A percentile compares a stretch with the other conserved stretches of the same genome.
Evolutionary conservation across 2,329 filamentous ascomycete genomes (phyloP).

Genomic region (Curvularia verruculosa): DNA sequence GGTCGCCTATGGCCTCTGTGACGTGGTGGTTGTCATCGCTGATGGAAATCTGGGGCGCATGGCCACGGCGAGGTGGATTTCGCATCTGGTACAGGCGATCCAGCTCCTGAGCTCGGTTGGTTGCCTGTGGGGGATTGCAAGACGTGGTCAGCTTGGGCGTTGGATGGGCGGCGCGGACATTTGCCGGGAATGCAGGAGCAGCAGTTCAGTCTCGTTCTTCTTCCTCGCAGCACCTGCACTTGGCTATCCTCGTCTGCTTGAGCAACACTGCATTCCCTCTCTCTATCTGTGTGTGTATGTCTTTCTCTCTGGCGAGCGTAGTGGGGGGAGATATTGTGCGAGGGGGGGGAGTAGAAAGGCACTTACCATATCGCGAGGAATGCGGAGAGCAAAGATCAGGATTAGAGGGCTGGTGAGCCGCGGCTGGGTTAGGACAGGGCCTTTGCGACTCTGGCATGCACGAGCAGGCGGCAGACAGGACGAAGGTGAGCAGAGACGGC

Average conservation of each 20-base stretch:
- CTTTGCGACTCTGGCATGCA: conserved; percentile 19
- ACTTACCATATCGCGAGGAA: conserved; percentile 36
- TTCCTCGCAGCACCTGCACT: not conserved
- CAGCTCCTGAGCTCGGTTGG: conserved; percentile 53
- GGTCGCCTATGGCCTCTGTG: conserved; percentile 88
- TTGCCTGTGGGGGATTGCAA: conserved; percentile 40
- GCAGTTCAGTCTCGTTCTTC: no score
- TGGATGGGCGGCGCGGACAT: conserved; percentile 12
- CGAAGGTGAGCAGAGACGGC: conserved; percentile 4
- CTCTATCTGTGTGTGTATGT: no score
- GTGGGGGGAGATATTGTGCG: not conserved
- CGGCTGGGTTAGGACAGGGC: conserved; percentile 23
- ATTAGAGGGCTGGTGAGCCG: conserved; percentile 20
- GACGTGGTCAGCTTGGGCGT: conserved; percentile 36
- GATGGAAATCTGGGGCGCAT: conserved; percentile 69
- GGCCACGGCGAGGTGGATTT: conserved; percentile 61
- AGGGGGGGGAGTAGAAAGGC: not conserved
- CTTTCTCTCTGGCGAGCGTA: not conserved
- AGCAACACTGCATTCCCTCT: not conserved
- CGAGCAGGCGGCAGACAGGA: conserved; percentile 14
- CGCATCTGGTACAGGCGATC: conserved; percentile 58
- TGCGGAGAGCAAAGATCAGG: conserved; percentile 18
- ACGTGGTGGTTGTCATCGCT: conserved; percentile 93
- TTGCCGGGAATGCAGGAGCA: conserved; percentile 10
- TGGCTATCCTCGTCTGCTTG: not conserved